Evolutionary conservation across 768 basidiomycete species (phyloP).

Genomic region (Gymnopilus junonius): DNA sequence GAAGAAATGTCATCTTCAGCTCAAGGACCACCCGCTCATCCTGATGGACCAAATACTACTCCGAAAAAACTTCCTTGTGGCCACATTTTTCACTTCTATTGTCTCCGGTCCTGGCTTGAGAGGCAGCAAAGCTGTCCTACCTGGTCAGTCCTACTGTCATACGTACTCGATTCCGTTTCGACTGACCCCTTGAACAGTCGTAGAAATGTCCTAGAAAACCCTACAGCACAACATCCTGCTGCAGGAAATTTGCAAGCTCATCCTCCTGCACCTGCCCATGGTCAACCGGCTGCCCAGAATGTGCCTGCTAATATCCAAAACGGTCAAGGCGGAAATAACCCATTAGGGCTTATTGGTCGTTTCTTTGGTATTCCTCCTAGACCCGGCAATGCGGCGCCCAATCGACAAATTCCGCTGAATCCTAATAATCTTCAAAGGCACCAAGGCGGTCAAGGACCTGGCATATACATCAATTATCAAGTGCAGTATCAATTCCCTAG

Average conservation of each 20-base stretch:
- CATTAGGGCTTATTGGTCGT: conserved; percentile 58
- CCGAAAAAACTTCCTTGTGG: conserved; percentile 97
- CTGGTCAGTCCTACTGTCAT: conserved; percentile 61
- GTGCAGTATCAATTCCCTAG: conserved; percentile 58
- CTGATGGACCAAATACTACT: conserved; percentile 88
- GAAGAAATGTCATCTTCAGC: conserved; percentile 80
- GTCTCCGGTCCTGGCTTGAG: conserved; percentile 96
- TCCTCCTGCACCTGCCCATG: conserved; percentile 28
- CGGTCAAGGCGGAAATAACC: conserved; percentile 46
- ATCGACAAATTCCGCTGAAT: conserved; percentile 22
- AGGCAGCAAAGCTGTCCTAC: conserved; percentile 99
- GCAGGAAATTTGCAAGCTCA: conserved; percentile 33
- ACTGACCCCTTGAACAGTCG: conserved; percentile 50
- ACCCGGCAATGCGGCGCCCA: conserved; percentile 32
- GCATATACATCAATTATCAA: conserved; percentile 66
- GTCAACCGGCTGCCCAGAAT: conserved; percentile 35
- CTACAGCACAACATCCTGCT: conserved; percentile 34
- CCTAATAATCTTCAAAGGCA: conserved; percentile 30
- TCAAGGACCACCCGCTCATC: conserved; percentile 32
- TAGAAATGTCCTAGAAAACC: conserved; percentile 71
- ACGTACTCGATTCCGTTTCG: conserved; percentile 5
- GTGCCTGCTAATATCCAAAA: conserved; percentile 38
- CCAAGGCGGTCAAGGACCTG: conserved; percentile 42
- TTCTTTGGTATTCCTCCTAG: conserved; percentile 59
- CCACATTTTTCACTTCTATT: conserved; percentile 98